Evolutionary conservation across 345 rosid genomes (phyloP), one percentile per base, ranked within the genome.

Genomic region (Aegle marmelos): DNA sequence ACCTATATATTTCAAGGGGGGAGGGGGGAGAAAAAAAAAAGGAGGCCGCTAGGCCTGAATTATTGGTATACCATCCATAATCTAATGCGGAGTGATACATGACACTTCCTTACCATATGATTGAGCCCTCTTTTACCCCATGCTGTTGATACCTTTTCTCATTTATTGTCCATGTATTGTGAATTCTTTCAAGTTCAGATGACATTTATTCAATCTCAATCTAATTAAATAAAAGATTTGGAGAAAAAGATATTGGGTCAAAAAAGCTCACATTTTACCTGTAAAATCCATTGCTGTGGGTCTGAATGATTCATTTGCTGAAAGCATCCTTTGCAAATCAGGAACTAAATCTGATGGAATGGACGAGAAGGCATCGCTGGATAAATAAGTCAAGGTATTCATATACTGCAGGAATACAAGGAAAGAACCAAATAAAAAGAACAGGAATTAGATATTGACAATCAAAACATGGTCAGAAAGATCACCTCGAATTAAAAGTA

Each of bases 221-320:
- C 54, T 14, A 75, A 21, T 13, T 50, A 50, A 62, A 75, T 75
- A 30, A 22, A 63, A 19, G 31, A 41, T 61, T 63, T 61, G 19
- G 58, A 5, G 24, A 61, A 60, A 66, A 58, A 36, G 24, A 54
- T 39, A 34, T 17, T 72, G 61, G 78, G 62, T 75, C 37, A 41
- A n/a, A n/a, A 61, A 82, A 58, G 17, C 60, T 78, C 65, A 71
- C 34, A 31, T 73, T 68, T 73, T 79, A 94, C 99, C 97, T 80
- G 98, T 96, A 85, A 96, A 96, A 83, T 94, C 95, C 85, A 92
- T 22, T 64, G 98, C 98, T 11, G 97, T 87, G 60, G 94, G 99
- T 90, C 99, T 90, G 73, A 76, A 83, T 79, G 97, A 87, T 76
- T 92, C 99, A 76, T 92, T 94, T 78, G 80, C 79, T 67, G 98